A percentile compares a stretch with the other conserved stretches of the same genome.
Evolutionary conservation across 306 rosid genomes (phyloP).

Genomic region (Aeschynomene evenia): DNA sequence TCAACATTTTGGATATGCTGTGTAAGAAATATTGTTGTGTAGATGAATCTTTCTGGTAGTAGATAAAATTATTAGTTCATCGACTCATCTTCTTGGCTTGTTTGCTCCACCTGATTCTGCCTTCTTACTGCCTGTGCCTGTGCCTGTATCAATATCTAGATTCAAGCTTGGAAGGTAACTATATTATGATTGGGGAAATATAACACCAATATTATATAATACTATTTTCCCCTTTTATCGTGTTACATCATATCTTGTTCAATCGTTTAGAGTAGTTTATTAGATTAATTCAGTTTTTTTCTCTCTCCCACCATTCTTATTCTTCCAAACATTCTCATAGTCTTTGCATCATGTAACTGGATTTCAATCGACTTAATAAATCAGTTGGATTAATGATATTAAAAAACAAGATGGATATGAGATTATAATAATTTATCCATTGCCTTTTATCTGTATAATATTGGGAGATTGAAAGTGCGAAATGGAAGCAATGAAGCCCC

Average conservation of each 20-base stretch:
- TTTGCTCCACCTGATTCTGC: not conserved
- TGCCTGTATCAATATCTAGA: not conserved
- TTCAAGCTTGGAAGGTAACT: not conserved
- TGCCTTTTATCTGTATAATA: too few relatives aligned
- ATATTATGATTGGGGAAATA: not conserved
- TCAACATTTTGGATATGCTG: slow-evolving; percentile 6
- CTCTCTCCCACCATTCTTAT: too few relatives aligned
- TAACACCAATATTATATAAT: not conserved
- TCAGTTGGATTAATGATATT: too few relatives aligned
- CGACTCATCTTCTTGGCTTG: not conserved
- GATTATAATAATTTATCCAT: too few relatives aligned
- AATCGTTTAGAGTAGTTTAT: not conserved
- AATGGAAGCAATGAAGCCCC: too few relatives aligned
- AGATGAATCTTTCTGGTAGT: slow-evolving; percentile 6
- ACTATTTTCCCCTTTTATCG: not conserved
- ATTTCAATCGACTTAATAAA: too few relatives aligned
- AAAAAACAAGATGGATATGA: too few relatives aligned
- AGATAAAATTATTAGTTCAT: not conserved
- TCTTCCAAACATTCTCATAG: too few relatives aligned
- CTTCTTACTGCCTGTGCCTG: not conserved
- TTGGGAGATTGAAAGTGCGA: too few relatives aligned
- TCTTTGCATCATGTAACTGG: too few relatives aligned
- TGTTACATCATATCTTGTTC: not conserved
- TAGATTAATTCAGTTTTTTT: too few relatives aligned
- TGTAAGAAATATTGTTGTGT: slow-evolving; percentile 4